These are phyloP conservation scores for Botrytis paeoniae DNA, from an alignment of 2,329 filamentous ascomycete species.

Conservation along the genomic window DNA sequence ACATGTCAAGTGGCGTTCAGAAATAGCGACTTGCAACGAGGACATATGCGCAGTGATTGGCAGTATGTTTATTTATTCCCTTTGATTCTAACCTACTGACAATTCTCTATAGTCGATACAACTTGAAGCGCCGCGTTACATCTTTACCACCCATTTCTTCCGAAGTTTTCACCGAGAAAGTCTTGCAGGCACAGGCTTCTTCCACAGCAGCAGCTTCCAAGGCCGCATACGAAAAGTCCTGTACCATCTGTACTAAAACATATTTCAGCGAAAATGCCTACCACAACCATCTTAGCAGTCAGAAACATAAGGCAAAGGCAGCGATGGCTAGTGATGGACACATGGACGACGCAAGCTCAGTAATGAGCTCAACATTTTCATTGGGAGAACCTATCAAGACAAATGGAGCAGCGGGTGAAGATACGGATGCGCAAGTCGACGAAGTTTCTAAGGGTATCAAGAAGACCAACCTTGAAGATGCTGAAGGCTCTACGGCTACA, in stretches of 20 bases:
- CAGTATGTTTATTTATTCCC: constrained; percentile 63
- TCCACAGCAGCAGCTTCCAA: constrained; percentile 82
- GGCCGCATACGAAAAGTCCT: constrained; percentile 82
- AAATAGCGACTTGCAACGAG: constrained; percentile 86
- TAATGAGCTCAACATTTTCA: constrained; percentile 89
- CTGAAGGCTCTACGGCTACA: constrained; percentile 29
- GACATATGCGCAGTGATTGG: constrained; percentile 98
- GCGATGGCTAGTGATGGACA: constrained; percentile 42
- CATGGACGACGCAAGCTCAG: constrained; percentile 70
- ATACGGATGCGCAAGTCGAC: constrained; percentile 71
- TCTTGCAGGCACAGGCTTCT: constrained; percentile 82
- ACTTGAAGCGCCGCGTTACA: constrained; percentile 90
- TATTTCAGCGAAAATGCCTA: constrained; percentile 98
- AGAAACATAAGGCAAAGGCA: constrained; percentile 77
- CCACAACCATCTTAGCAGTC: constrained; percentile 85
- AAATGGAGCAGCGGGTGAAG: constrained; percentile 55
- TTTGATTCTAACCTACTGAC: constrained; percentile 24
- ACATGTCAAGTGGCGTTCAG: constrained; percentile 96
- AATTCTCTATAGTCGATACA: constrained; percentile 69
- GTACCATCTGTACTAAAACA: constrained; percentile 80
- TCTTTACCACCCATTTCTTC: constrained; percentile 86
- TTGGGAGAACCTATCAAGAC: constrained; percentile 67
- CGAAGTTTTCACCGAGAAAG: constrained; percentile 93
- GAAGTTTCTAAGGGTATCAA: constrained; percentile 76
- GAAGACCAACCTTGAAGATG: constrained; percentile 52